These are phyloP conservation scores for Scedosporium apiospermum DNA, from an alignment of 2,329 filamentous ascomycete genomes.

Conservation along the genomic window DNA sequence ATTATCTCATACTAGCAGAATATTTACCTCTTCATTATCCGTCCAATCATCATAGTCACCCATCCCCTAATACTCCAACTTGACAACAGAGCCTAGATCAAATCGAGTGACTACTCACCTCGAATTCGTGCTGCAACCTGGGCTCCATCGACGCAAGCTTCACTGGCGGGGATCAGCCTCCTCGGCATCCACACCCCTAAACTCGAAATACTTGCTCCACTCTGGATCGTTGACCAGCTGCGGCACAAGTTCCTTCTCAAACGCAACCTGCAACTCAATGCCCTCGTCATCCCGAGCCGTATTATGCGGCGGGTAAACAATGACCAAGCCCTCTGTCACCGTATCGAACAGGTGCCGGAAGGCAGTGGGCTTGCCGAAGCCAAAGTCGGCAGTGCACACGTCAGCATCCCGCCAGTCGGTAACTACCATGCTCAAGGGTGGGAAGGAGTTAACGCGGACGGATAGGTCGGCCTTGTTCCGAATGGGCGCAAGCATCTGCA, in stretches of 20 bases:
- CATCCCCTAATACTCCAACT: no score
- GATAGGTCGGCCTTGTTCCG: slow-evolving; percentile 25
- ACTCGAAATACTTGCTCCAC: slow-evolving; percentile 27
- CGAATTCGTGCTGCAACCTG: no score
- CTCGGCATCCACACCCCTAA: slow-evolving; percentile 21
- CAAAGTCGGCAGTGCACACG: slow-evolving; percentile 22
- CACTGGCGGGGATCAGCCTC: background rate
- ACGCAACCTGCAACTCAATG: slow-evolving; percentile 21
- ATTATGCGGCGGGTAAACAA: slow-evolving; percentile 21
- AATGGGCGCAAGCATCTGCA: slow-evolving; percentile 22
- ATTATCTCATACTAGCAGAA: no score
- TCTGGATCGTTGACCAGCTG: slow-evolving; percentile 23
- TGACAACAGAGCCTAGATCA: no score
- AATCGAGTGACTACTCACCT: no score
- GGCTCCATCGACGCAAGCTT: no score
- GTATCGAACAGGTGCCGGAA: slow-evolving; percentile 23
- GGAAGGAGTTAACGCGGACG: slow-evolving; percentile 22
- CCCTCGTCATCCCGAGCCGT: slow-evolving; percentile 23
- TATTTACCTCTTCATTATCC: no score
- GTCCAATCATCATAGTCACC: no score
- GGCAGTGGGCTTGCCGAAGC: slow-evolving; percentile 22
- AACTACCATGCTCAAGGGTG: slow-evolving; percentile 23
- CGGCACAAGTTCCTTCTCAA: slow-evolving; percentile 22
- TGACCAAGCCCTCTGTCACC: slow-evolving; percentile 17
- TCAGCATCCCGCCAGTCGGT: slow-evolving; percentile 26